phyloP scores from a whole-genome alignment of 352 stramenopile species.

The Phytophthora brassicae region DNA sequence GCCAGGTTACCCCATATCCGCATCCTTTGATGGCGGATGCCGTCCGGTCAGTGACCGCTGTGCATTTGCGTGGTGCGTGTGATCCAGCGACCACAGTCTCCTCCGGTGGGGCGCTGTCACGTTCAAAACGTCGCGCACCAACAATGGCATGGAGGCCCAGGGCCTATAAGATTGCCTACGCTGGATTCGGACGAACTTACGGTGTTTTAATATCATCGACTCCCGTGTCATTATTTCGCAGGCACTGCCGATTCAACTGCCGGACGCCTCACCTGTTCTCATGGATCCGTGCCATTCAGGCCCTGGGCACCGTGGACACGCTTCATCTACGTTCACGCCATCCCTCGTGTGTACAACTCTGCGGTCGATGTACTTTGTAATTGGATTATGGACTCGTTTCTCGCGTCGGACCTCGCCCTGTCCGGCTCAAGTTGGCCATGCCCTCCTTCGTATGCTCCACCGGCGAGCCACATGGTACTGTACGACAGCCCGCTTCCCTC shows the following conservation, averaged over 20 bases:
- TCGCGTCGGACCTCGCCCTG: not conserved
- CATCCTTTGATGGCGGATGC: slow-evolving; percentile 15
- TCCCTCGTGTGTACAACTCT: not conserved
- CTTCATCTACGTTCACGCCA: not conserved
- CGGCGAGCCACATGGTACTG: not conserved
- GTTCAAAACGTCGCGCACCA: slow-evolving; percentile 9
- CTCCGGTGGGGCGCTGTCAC: slow-evolving; percentile 7
- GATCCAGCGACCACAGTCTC: not conserved
- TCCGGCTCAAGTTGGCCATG: not conserved
- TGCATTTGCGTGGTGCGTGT: slow-evolving; percentile 25
- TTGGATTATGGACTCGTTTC: slow-evolving; percentile 1
- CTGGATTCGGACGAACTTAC: not conserved
- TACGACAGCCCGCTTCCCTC: not conserved
- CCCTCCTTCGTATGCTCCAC: not conserved
- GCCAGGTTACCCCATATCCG: not conserved
- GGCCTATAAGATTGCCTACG: slow-evolving; percentile 12
- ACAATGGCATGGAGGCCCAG: slow-evolving; percentile 34
- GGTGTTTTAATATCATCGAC: not conserved
- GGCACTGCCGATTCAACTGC: not conserved
- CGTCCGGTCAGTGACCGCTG: not conserved
- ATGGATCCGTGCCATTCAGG: not conserved
- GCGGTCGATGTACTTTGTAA: not conserved
- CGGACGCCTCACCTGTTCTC: not conserved
- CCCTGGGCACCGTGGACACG: not conserved
- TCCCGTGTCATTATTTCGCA: not conserved